These are phyloP conservation scores for Diaporthe citri DNA, from an alignment of 2,329 filamentous ascomycete species.

Conservation along the genomic window DNA sequence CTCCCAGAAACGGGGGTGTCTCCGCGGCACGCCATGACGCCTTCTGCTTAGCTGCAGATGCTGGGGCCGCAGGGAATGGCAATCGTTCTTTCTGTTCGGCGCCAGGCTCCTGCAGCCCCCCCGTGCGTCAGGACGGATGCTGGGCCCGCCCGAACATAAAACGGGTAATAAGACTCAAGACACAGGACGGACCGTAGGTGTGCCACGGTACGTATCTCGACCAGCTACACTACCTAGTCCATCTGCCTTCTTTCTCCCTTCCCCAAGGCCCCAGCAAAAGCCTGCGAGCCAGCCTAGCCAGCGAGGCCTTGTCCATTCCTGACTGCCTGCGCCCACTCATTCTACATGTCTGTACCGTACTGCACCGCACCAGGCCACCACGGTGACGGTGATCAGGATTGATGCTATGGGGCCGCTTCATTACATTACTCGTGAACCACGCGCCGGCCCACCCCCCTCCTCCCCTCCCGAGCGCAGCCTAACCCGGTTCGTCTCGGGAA, in stretches of 20 bases:
- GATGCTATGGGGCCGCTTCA: constrained; percentile 8
- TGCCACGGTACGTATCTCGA: constrained; percentile 3
- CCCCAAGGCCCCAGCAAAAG: neutral
- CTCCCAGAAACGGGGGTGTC: constrained; percentile 39
- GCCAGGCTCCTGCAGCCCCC: constrained; percentile 35
- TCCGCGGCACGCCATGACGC: constrained; percentile 40
- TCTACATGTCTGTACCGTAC: neutral
- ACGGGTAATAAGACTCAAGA: constrained; percentile 34
- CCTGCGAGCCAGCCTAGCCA: neutral
- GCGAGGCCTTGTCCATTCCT: neutral
- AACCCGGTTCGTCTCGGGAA: constrained; percentile 33
- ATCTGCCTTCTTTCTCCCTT: neutral
- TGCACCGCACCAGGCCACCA: constrained; percentile 1
- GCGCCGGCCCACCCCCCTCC: constrained; percentile 14
- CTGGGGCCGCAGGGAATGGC: constrained; percentile 39
- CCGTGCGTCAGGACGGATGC: constrained; percentile 33
- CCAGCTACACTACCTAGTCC: neutral
- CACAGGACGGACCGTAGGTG: constrained; percentile 22
- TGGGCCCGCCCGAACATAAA: constrained; percentile 35
- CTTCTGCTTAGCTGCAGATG: constrained; percentile 40
- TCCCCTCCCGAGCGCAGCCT: constrained; percentile 28
- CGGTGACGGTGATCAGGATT: constrained; percentile 6
- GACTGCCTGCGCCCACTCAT: neutral
- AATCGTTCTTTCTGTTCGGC: constrained; percentile 33
- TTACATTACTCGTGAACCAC: constrained; percentile 37